Conservation (phyloP, 768 basidiomycete genomes). For the Xanthoconium stramineum region DNA sequence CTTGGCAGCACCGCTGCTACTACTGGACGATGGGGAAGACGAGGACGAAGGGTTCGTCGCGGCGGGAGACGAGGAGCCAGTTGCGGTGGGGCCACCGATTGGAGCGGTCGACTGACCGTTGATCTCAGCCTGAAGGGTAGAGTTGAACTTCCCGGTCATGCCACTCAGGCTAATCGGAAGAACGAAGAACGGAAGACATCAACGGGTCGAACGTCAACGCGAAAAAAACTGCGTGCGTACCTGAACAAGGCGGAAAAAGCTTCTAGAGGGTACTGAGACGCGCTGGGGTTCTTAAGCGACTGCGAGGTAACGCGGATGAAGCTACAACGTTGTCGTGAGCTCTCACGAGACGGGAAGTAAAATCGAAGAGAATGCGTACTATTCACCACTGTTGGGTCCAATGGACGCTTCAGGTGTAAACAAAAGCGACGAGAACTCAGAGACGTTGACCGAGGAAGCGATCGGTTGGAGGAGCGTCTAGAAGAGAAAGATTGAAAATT, state of each 20-base stretch:
- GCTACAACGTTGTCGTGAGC: constrained; percentile 33
- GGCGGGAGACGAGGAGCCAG: background rate
- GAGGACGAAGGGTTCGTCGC: too few relatives aligned
- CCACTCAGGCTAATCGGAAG: constrained; percentile 46
- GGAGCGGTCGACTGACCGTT: constrained; percentile 58
- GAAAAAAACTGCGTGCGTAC: constrained; percentile 45
- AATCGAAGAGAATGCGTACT: constrained; percentile 38
- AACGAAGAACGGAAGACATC: background rate
- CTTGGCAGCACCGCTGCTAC: constrained; percentile 19
- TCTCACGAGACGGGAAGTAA: background rate
- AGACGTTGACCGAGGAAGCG: constrained; percentile 47
- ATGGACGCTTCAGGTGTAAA: constrained; percentile 52
- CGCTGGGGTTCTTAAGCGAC: constrained; percentile 45
- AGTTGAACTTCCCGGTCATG: constrained; percentile 72
- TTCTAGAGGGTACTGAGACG: constrained; percentile 54
- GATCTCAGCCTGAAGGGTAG: constrained; percentile 54
- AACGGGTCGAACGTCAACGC: background rate
- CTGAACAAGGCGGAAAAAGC: constrained; percentile 79
- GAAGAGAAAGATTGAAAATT: background rate
- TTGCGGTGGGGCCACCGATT: constrained; percentile 31
- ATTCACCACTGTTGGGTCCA: constrained; percentile 53
- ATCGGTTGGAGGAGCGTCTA: constrained; percentile 60
- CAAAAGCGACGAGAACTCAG: constrained; percentile 39
- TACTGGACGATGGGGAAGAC: too few relatives aligned
- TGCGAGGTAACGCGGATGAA: constrained; percentile 77